Percentiles rank a stretch among this genome's conserved stretches.
Evolutionary conservation across 331 rosid species (phyloP).

Genomic region (Telfairia occidentalis): DNA sequence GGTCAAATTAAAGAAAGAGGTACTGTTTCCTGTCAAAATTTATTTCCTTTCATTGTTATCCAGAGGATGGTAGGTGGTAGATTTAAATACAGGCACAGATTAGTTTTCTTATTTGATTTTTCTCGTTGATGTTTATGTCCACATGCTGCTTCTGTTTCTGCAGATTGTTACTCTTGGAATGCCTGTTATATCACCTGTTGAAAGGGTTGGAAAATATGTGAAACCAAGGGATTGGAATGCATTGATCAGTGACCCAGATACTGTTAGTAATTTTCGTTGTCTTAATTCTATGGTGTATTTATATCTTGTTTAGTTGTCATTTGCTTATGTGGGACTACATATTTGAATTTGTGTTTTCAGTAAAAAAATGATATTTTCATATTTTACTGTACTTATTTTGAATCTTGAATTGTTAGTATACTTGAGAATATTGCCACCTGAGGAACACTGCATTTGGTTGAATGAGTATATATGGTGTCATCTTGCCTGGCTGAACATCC

Average conservation of each 20-base stretch:
- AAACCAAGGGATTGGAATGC: constrained; percentile 73
- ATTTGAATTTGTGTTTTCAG: background rate
- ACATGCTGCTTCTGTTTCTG: background rate
- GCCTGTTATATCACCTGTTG: constrained; percentile 64
- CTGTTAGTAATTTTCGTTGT: constrained; percentile 31
- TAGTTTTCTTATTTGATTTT: constrained; percentile 10
- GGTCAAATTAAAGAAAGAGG: constrained; percentile 94
- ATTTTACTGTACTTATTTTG: background rate
- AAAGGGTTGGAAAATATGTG: constrained; percentile 71
- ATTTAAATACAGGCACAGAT: constrained; percentile 6
- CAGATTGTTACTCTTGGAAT: constrained; percentile 95
- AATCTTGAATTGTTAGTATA: background rate
- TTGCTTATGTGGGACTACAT: background rate
- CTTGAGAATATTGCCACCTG: background rate
- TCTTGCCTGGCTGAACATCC: background rate
- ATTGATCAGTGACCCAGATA: constrained; percentile 68
- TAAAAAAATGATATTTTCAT: background rate
- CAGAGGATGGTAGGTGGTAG: constrained; percentile 1
- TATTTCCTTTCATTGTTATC: background rate
- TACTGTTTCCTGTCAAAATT: background rate
- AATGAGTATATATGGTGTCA: background rate
- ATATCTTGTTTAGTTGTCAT: background rate
- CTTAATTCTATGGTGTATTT: background rate
- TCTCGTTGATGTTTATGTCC: background rate
- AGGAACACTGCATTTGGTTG: background rate